Evolutionary conservation across 192 early-diverging fungal genomes (phyloP).

Genomic region (Oehlia diaphana): DNA sequence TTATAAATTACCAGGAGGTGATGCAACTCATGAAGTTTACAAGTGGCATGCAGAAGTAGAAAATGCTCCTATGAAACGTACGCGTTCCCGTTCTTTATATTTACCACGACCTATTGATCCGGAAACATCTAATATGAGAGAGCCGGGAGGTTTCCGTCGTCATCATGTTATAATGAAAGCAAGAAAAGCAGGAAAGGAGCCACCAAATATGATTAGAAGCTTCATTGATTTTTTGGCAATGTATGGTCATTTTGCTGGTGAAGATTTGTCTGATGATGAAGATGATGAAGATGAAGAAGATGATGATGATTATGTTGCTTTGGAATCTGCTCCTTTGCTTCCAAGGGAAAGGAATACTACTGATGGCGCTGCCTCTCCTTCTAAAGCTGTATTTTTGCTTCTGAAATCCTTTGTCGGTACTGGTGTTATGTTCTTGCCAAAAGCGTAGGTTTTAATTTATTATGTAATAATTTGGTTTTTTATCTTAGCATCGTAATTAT

Average conservation of each 20-base stretch:
- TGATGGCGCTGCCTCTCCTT: constrained; percentile 64
- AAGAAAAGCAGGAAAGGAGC: constrained; percentile 56
- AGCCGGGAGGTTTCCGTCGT: constrained; percentile 88
- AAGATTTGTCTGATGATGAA: constrained; percentile 82
- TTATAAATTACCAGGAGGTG: constrained; percentile 67
- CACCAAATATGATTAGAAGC: constrained; percentile 79
- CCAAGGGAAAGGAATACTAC: constrained; percentile 35
- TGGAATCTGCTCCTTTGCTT: constrained; percentile 42
- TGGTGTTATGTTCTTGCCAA: constrained; percentile 67
- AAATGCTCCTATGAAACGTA: constrained; percentile 40
- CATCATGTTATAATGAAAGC: constrained; percentile 81
- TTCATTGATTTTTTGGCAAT: constrained; percentile 94
- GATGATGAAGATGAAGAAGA: constrained; percentile 49
- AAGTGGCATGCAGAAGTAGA: constrained; percentile 79
- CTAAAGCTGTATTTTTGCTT: constrained; percentile 75
- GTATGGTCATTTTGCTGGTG: constrained; percentile 94
- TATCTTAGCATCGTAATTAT: neutral
- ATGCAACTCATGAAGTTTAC: constrained; percentile 87
- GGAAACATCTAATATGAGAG: constrained; percentile 57
- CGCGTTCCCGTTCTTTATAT: constrained; percentile 59
- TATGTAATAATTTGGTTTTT: neutral
- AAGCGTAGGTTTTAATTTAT: constrained; percentile 47
- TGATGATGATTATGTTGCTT: constrained; percentile 14
- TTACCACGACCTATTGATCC: constrained; percentile 54
- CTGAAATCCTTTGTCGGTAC: constrained; percentile 84